Conservation (phyloP, 2,329 filamentous ascomycete genomes). For the Penicillium occitanis region DNA sequence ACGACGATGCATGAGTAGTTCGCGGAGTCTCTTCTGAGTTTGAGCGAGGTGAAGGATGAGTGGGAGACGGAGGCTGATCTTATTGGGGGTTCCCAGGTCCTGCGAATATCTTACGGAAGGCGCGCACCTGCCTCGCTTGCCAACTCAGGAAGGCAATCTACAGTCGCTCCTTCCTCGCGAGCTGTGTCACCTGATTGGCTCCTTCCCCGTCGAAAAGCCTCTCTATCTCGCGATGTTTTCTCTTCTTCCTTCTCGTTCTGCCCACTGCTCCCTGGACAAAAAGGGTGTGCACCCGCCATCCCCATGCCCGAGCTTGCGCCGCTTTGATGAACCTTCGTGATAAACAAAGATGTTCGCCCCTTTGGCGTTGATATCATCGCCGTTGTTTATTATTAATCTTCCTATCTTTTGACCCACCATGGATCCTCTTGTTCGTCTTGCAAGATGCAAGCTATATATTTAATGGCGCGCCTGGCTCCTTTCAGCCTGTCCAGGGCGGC, state of each 20-base stretch:
- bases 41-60: background rate
- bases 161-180: slow-evolving; percentile 12
- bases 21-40: background rate
- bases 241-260: background rate
- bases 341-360: background rate
- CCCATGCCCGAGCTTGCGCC: background rate
- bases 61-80: background rate
- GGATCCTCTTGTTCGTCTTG: background rate
- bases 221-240: background rate
- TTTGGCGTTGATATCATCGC: slow-evolving; percentile 2
- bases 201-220: background rate
- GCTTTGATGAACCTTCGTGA: background rate
- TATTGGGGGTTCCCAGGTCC: background rate
- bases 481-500: background rate
- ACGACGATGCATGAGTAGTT: slow-evolving; percentile 6
- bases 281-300: background rate
- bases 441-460: background rate
- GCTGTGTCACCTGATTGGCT: slow-evolving; percentile 2
- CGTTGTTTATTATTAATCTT: slow-evolving; percentile 7
- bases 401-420: slow-evolving; percentile 8
- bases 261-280: background rate
- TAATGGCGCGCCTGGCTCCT: background rate
- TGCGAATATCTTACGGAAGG: background rate
- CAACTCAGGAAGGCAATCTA: slow-evolving; percentile 16
- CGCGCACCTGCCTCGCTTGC: background rate